Conservation (phyloP, 2,329 filamentous ascomycete species). For the Stagonosporopsis tanaceti region DNA sequence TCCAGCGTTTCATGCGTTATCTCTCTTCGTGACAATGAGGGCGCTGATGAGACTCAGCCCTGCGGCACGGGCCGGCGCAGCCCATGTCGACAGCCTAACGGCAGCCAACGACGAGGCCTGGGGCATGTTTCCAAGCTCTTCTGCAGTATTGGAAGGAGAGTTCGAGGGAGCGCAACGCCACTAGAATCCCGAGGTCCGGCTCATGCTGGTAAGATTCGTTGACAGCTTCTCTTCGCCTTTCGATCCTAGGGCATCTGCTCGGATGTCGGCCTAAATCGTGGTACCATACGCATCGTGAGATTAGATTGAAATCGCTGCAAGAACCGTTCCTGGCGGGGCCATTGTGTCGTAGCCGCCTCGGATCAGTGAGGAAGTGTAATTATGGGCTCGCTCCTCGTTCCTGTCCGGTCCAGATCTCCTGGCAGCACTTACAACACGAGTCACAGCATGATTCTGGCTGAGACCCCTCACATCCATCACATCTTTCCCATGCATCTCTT, state of each 20-base stretch:
- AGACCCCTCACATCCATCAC: not conserved
- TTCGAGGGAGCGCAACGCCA: not conserved
- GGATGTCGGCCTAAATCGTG: not conserved
- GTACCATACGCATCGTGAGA: not conserved
- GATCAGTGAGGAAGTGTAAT: too few relatives aligned
- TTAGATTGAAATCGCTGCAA: not conserved
- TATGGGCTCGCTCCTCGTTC: not conserved
- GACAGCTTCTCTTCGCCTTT: not conserved
- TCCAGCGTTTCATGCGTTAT: not conserved
- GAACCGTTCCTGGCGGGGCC: not conserved
- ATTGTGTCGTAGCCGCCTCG: not conserved
- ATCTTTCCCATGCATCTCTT: not conserved
- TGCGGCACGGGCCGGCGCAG: constrained; percentile 14
- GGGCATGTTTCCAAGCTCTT: not conserved
- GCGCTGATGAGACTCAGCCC: constrained; percentile 5
- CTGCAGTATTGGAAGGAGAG: too few relatives aligned
- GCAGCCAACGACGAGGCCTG: not conserved
- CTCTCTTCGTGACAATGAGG: not conserved
- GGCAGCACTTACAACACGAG: not conserved
- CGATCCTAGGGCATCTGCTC: not conserved
- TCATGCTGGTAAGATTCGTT: not conserved
- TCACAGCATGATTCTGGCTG: too few relatives aligned
- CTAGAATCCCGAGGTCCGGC: not conserved
- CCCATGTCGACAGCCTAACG: not conserved
- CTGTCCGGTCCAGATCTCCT: not conserved